Conservation (phyloP, 441 rosid species). For the Euphorbia celastroides region DNA sequence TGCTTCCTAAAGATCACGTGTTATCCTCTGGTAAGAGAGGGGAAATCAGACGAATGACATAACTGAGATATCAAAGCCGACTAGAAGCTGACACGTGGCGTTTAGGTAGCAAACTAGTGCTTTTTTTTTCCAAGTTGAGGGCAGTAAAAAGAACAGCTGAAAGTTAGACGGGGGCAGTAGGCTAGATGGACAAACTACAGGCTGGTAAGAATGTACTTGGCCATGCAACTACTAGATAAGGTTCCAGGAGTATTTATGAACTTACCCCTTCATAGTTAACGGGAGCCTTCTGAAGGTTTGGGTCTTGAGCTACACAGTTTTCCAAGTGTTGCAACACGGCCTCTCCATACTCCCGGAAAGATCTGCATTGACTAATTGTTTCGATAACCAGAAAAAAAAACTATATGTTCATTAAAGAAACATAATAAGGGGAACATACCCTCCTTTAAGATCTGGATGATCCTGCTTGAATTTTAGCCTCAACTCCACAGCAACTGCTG, state of each 20-base stretch:
- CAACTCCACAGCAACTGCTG: conserved; percentile 68
- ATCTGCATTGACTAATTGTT: conserved; percentile 39
- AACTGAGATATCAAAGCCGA: too few relatives aligned
- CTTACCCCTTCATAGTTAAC: conserved; percentile 92
- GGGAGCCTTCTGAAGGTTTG: conserved; percentile 72
- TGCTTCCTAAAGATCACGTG: too few relatives aligned
- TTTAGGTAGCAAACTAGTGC: too few relatives aligned
- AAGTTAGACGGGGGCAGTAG: too few relatives aligned
- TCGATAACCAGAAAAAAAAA: conserved; percentile 14
- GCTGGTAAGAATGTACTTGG: too few relatives aligned
- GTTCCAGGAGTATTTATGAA: conserved; percentile 1
- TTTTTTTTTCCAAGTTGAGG: too few relatives aligned
- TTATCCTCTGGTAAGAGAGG: too few relatives aligned
- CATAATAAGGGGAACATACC: conserved; percentile 40
- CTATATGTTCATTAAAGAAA: conserved; percentile 3
- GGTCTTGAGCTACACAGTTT: conserved; percentile 45
- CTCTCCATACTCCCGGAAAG: conserved; percentile 92
- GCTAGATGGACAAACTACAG: too few relatives aligned
- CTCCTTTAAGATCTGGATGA: conserved; percentile 89
- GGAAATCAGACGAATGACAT: too few relatives aligned
- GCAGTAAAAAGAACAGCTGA: too few relatives aligned
- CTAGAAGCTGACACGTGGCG: too few relatives aligned
- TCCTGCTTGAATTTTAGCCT: conserved; percentile 78
- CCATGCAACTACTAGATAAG: not conserved
- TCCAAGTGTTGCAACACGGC: conserved; percentile 70